phyloP scores from a whole-genome alignment of 257 asterid genomes.

The Apocynum venetum region DNA sequence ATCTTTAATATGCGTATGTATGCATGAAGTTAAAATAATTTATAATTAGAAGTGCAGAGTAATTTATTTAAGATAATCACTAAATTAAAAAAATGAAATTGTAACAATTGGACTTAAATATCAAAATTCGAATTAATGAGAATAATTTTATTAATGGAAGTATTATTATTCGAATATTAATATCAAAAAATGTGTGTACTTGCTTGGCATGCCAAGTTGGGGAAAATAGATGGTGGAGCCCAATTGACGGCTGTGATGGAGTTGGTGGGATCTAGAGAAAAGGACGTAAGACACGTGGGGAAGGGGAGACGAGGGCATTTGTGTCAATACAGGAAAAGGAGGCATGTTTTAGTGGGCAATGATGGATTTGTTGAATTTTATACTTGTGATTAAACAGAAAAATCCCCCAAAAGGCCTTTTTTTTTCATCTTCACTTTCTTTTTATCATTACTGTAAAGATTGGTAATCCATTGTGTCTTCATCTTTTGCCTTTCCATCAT shows the following conservation, averaged over 20 bases:
- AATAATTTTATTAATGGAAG: no score
- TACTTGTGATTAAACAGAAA: background rate
- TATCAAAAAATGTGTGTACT: background rate
- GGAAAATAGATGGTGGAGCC: conserved; percentile 15
- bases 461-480: conserved; percentile 12
- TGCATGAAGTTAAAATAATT: no score
- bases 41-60: no score
- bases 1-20: no score
- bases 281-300: conserved; percentile 8
- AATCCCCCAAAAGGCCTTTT: background rate
- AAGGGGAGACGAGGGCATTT: conserved; percentile 2
- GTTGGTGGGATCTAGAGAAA: conserved; percentile 5
- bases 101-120: no score
- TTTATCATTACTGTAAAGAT: conserved; percentile 14
- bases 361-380: conserved; percentile 28
- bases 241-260: conserved; percentile 22
- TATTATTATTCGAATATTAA: no score
- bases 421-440: background rate
- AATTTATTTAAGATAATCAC: no score
- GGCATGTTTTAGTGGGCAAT: conserved; percentile 20
- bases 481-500: conserved; percentile 7
- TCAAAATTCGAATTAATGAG: no score
- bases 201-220: background rate
- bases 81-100: no score
- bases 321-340: background rate